These are phyloP conservation scores for Penicillium parvum DNA, from an alignment of 495 filamentous ascomycete species.

Conservation along the genomic window DNA sequence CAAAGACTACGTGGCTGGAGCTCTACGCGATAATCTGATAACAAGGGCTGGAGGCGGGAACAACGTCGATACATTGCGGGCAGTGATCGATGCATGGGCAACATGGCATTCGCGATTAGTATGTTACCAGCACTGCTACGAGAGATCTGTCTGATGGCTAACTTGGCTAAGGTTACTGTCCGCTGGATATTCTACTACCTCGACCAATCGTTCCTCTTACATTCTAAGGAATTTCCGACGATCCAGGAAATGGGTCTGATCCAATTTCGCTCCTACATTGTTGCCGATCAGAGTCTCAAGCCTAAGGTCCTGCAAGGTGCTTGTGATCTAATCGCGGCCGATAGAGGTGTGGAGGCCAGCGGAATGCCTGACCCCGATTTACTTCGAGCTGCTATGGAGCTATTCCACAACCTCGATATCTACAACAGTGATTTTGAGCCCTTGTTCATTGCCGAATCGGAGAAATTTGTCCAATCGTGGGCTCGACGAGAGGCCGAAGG, in stretches of 20 bases:
- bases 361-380: constrained; percentile 44
- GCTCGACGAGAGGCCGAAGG: constrained; percentile 55
- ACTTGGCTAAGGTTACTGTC: constrained; percentile 57
- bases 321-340: constrained; percentile 68
- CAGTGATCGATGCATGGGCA: constrained; percentile 66
- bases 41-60: constrained; percentile 45
- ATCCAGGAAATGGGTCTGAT: constrained; percentile 59
- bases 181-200: constrained; percentile 88
- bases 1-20: constrained; percentile 54
- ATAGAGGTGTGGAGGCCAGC: constrained; percentile 51
- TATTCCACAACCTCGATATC: constrained; percentile 75
- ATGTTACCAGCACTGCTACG: constrained; percentile 19
- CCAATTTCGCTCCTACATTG: constrained; percentile 53
- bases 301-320: constrained; percentile 62
- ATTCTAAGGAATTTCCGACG: constrained; percentile 49
- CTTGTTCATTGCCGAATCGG: constrained; percentile 60
- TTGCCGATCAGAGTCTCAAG: constrained; percentile 49
- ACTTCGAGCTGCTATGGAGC: constrained; percentile 65
- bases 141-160: constrained; percentile 6
- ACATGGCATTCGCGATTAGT: constrained; percentile 76
- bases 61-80: constrained; percentile 58
- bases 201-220: constrained; percentile 81
- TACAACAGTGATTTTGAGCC: constrained; percentile 80
- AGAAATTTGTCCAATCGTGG: constrained; percentile 59
- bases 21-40: constrained; percentile 51